Percentiles rank a stretch among this genome's conserved stretches.
Conservation (phyloP, 345 rosid genomes). For the Viola odorata region DNA sequence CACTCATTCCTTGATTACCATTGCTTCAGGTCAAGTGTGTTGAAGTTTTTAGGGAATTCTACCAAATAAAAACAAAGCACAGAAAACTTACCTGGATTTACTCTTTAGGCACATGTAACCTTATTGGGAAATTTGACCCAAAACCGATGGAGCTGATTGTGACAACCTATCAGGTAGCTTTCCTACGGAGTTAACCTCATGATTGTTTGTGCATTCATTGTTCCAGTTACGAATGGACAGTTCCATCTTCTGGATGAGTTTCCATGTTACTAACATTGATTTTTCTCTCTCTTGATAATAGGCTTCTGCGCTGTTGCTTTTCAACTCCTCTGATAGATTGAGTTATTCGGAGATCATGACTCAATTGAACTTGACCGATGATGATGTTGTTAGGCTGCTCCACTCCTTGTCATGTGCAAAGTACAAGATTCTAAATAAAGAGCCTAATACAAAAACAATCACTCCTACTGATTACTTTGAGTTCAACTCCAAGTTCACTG, state of each 20-base stretch:
- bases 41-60: conserved; percentile 55
- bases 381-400: conserved; percentile 34
- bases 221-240: not conserved
- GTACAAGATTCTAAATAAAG: conserved; percentile 37
- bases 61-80: conserved; percentile 43
- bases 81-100: conserved; percentile 67
- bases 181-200: not conserved
- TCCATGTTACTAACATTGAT: not conserved
- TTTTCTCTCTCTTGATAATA: conserved; percentile 4
- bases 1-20: conserved; percentile 5
- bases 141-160: conserved; percentile 53
- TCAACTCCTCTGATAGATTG: conserved; percentile 33
- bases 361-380: conserved; percentile 27
- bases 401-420: conserved; percentile 40
- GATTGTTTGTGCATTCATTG: not conserved
- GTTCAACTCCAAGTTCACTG: conserved; percentile 34
- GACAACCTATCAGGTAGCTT: conserved; percentile 39
- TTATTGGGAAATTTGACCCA: conserved; percentile 50
- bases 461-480: conserved; percentile 36
- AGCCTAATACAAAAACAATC: conserved; percentile 28
- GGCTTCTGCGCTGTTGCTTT: conserved; percentile 38
- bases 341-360: conserved; percentile 37
- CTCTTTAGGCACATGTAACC: conserved; percentile 60
- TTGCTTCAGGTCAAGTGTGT: conserved; percentile 30
- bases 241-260: not conserved